Conservation (phyloP, 306 rosid genomes). For the Prunus armeniaca region DNA sequence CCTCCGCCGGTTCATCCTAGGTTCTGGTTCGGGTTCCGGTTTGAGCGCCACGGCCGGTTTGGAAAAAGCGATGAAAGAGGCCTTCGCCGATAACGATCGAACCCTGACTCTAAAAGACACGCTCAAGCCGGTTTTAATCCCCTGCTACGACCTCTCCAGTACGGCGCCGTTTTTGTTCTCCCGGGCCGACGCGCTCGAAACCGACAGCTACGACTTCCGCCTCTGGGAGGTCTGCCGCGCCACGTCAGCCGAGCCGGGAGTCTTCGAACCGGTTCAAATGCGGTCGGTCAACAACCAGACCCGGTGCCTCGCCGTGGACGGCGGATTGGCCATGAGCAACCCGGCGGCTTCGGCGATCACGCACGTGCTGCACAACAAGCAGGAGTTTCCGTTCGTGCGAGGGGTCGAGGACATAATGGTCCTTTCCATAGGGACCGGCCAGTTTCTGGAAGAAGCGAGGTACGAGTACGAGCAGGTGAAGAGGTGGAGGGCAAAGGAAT, state of each 20-base stretch:
- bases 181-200: constrained; percentile 93
- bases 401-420: constrained; percentile 96
- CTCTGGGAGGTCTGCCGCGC: constrained; percentile 98
- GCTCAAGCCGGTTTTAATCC: constrained; percentile 80
- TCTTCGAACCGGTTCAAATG: constrained; percentile 76
- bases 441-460: constrained; percentile 59
- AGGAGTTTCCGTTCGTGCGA: constrained; percentile 96
- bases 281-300: constrained; percentile 66
- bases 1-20: constrained; percentile 34
- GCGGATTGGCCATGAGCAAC: constrained; percentile 87
- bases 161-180: constrained; percentile 97
- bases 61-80: constrained; percentile 75
- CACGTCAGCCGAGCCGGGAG: constrained; percentile 84
- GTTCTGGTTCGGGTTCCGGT: constrained; percentile 27
- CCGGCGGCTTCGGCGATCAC: constrained; percentile 94
- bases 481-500: constrained; percentile 82
- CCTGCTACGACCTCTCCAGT: constrained; percentile 90
- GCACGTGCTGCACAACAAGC: constrained; percentile 97
- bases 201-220: constrained; percentile 83
- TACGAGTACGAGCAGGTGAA: constrained; percentile 62
- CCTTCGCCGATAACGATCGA: constrained; percentile 49
- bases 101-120: constrained; percentile 79
- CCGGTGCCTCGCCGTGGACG: constrained; percentile 79
- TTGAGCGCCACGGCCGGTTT: constrained; percentile 46
- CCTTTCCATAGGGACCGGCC: constrained; percentile 85